Evolutionary conservation across 129 eudicot genomes (phyloP).

Genomic region (Tagetes erecta): DNA sequence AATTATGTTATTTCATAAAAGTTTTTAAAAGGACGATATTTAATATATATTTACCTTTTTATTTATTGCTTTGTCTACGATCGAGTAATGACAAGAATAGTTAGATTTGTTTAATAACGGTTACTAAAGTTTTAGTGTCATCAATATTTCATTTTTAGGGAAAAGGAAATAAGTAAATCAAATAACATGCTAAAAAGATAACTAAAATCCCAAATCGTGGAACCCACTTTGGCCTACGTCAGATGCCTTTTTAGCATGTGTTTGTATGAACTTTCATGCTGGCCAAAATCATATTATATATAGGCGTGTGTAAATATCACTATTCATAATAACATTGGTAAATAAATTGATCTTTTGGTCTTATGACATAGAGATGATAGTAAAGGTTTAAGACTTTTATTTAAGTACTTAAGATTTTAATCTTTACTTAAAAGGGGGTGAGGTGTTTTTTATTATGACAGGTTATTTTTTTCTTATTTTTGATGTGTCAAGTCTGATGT

Average conservation of each 20-base stretch:
- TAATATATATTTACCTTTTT: neutral
- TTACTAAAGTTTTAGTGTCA: neutral
- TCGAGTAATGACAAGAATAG: constrained; percentile 25
- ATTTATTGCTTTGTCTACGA: constrained; percentile 22
- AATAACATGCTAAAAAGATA: neutral
- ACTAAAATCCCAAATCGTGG: constrained; percentile 5
- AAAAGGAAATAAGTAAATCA: constrained; percentile 1
- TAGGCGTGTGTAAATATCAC: no score
- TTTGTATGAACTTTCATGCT: constrained; percentile 12
- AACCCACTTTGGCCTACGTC: constrained; percentile 24
- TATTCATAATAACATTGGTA: no score
- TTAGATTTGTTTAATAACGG: constrained; percentile 22
- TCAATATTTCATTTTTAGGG: constrained; percentile 7
- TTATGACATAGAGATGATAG: no score
- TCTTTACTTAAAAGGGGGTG: no score
- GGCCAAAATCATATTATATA: neutral
- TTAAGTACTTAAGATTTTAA: no score
- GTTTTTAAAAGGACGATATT: neutral
- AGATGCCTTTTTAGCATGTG: neutral
- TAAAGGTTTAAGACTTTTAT: no score
- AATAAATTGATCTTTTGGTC: no score
- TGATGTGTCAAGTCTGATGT: no score
- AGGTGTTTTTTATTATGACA: no score
- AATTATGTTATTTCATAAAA: neutral
- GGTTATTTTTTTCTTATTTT: no score